These are phyloP conservation scores for Phylloporus scabripes DNA, from an alignment of 768 basidiomycete species.

Conservation along the genomic window DNA sequence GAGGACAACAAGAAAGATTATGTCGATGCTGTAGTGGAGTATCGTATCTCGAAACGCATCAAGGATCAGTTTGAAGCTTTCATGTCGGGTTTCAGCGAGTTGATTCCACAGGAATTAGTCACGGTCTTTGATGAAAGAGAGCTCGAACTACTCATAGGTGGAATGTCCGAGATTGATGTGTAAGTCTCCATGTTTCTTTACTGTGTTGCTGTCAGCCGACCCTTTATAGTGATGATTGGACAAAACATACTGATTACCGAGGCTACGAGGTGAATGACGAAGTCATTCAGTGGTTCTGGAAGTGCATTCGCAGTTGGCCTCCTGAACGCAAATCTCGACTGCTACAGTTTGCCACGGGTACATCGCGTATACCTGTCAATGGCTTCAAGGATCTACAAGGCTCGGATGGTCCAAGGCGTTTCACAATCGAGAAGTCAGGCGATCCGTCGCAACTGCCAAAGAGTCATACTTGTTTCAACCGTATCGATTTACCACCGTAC, in stretches of 20 bases:
- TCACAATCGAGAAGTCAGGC: constrained; percentile 98
- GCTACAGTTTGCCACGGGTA: constrained; percentile 95
- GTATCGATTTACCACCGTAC: constrained; percentile 96
- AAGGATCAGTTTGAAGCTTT: constrained; percentile 99
- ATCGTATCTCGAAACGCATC: constrained; percentile 95
- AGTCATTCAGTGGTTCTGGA: constrained; percentile 99
- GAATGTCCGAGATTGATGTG: constrained; percentile 99
- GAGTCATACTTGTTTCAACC: constrained; percentile 94
- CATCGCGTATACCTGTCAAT: constrained; percentile 95
- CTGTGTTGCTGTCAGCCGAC: neutral
- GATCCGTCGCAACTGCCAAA: constrained; percentile 96
- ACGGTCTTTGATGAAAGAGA: constrained; percentile 99
- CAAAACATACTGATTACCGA: constrained; percentile 98
- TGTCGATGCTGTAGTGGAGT: constrained; percentile 89
- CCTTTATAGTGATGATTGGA: constrained; percentile 82
- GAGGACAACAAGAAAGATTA: constrained; percentile 99
- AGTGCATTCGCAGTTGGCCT: constrained; percentile 96
- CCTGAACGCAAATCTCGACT: constrained; percentile 96
- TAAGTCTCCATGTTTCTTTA: constrained; percentile 39
- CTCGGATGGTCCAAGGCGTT: constrained; percentile 92
- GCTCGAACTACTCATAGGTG: constrained; percentile 93
- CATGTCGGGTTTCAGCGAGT: constrained; percentile 99
- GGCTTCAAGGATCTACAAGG: constrained; percentile 99
- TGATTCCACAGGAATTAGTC: constrained; percentile 95
- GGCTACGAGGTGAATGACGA: constrained; percentile 94